These are phyloP conservation scores for Lepidopterella palustris DNA, from an alignment of 495 filamentous ascomycete genomes.

Conservation along the genomic window DNA sequence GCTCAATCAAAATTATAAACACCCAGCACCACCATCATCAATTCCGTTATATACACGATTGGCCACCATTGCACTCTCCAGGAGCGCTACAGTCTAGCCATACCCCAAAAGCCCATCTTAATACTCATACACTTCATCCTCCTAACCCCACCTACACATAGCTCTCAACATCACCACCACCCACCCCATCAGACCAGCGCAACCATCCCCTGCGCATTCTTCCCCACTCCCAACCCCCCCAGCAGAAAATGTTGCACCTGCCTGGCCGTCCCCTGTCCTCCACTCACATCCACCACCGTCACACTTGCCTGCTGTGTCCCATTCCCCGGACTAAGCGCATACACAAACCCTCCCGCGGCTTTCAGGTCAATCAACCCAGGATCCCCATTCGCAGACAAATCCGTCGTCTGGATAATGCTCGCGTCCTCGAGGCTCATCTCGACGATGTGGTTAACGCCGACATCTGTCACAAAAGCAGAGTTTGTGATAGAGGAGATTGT, in stretches of 20 bases:
- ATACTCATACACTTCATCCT: too few relatives aligned
- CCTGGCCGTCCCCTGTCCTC: constrained; percentile 33
- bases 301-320: constrained; percentile 42
- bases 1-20: too few relatives aligned
- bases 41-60: too few relatives aligned
- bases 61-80: too few relatives aligned
- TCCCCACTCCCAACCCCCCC: constrained; percentile 9
- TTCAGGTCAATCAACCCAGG: constrained; percentile 50
- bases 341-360: constrained; percentile 47
- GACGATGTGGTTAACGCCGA: constrained; percentile 43
- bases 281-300: constrained; percentile 45
- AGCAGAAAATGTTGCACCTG: constrained; percentile 22
- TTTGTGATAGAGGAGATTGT: constrained; percentile 38
- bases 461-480: constrained; percentile 52
- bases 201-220: constrained; percentile 22
- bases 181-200: too few relatives aligned
- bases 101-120: too few relatives aligned
- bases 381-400: constrained; percentile 42
- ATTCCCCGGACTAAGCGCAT: constrained; percentile 50
- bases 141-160: too few relatives aligned
- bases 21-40: too few relatives aligned
- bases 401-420: constrained; percentile 37
- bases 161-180: too few relatives aligned
- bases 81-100: too few relatives aligned
- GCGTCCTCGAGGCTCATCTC: constrained; percentile 46